Base-by-base conservation (phyloP, 2,329 filamentous ascomycete species). In the Aspergillus piperis region DNA sequence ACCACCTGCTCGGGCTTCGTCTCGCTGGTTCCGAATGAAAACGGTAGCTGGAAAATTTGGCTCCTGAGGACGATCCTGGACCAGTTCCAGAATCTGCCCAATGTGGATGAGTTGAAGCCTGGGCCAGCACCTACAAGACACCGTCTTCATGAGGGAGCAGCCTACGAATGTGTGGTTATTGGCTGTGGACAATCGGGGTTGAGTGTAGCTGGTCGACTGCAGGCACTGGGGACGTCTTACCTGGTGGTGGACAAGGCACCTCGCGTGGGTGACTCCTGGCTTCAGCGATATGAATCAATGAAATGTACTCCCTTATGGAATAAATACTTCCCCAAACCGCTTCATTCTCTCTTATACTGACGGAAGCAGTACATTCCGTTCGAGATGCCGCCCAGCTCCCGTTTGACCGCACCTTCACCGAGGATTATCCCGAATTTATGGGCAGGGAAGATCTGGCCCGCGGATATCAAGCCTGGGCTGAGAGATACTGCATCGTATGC, bases 181-280 rank as follows among this genome's bases (percentile, higher is more conserved):
- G 78, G 80, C 13, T 77, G 75, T 23, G 80, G 80, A 3, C 80
- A 82, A 63, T 75, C 75, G 25, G 80, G 81, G 0, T 70, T 83
- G 1, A 74, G 75, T 23, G 70, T 74, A 3, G 79, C 77, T 15
- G 81, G 78, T 15, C 73, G 80, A 3, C 66, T 81, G 13, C 72
- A 79, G 62, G 78, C 80, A 41, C 68, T 82, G 8, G 74, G 75
- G 2, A 62, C 81, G 4, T 72, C 72, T 0, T 75, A 78, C 27
- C 67, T 83, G 7, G 71, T 82, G n/a, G 71, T 83, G 47, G 81
- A 83, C 49, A 71, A 73, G 23, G 78, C 78, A 32, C 67, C 69
- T 21, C 65, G 72, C 0, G 72, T 82, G 4, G 80, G 81, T 2
- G 77, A 81, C 56, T 80, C 78, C 48, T 83, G 81, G 81, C 70